Evolutionary conservation across 192 early-diverging fungal species (phyloP).

Genomic region (Oehlia diaphana): DNA sequence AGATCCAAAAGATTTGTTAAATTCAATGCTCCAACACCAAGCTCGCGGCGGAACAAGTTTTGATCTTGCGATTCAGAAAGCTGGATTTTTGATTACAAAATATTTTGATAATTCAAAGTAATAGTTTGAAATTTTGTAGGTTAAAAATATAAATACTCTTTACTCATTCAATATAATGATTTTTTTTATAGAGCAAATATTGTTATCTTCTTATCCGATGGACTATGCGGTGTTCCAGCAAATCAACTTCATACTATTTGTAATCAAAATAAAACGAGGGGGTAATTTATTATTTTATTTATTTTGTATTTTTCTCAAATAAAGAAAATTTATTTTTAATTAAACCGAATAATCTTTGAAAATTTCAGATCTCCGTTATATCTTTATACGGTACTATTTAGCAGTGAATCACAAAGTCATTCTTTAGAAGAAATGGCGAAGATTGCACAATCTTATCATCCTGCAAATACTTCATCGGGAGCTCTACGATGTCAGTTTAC

Average conservation of each 20-base stretch:
- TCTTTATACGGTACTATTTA: slow-evolving; percentile 21
- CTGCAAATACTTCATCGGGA: not conserved
- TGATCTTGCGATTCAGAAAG: slow-evolving; percentile 15
- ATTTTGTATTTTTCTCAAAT: too few species aligned
- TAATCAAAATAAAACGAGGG: not conserved
- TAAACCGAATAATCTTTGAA: too few species aligned
- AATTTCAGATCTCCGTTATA: slow-evolving; percentile 5
- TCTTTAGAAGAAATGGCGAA: slow-evolving; percentile 19
- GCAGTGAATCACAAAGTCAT: too few species aligned
- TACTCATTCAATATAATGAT: not conserved
- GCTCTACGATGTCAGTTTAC: slow-evolving; percentile 2
- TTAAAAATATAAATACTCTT: not conserved
- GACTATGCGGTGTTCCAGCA: not conserved
- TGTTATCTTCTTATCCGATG: slow-evolving; percentile 33
- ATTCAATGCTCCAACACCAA: slow-evolving; percentile 1
- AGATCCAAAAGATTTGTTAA: not conserved
- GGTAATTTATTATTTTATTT: slow-evolving; percentile 1
- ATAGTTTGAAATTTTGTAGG: not conserved
- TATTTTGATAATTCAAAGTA: slow-evolving; percentile 16
- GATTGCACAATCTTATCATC: slow-evolving; percentile 14
- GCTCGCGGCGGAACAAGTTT: slow-evolving; percentile 14
- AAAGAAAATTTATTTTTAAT: too few species aligned
- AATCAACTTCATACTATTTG: slow-evolving; percentile 2
- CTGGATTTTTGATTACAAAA: not conserved
- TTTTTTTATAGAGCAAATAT: slow-evolving; percentile 15